Base-by-base conservation (phyloP, 1,284 basidiomycete genomes). In the Baeospora myosura region DNA sequence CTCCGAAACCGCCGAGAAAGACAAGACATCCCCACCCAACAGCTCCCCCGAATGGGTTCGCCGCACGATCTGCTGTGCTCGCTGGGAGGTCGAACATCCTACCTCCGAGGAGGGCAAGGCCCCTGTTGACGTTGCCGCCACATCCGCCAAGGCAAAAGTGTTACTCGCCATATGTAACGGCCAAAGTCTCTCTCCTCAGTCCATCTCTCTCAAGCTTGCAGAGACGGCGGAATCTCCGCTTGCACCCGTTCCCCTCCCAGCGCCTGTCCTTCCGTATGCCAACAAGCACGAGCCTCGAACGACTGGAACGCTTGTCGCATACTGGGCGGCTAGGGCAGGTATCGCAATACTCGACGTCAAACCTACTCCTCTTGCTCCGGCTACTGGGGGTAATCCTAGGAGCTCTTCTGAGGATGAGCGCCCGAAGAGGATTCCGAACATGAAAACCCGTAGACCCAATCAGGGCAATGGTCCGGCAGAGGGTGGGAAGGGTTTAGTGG, bases 41-140 rank as follows among this genome's bases (percentile, higher is more conserved):
- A 31, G 4, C 45, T 37, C 81, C 8, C 86, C 86, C 5, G 85
- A 88, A 55, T 88, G 85, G 85, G 72, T 88, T 30, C 77, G 86
- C 48, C 72, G 84, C 44, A 85, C 81, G 18, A 79, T 88, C 47
- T 88, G 81, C 54, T 88, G 85, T 54, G 82, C 81, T 2, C 73
- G 72, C 22, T 88, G 80, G 80, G 83, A 86, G 56, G 58, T 71
- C 34, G 68, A 79, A 24, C 66, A 76, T 44, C n/a, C n/a, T n/a
- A 63, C 45, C 24, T 4, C 43, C 45, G n/a, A 62, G 50, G 34
- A 44, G 50, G 20, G 48, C 49, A 44, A 64, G 44, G 45, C 53
- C 40, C 41, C 51, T 24, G 36, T 46, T 24, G 45, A 52, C n/a
- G 43, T 41, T 28, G 44, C 49, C 22, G 53, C 51, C 38, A 44